Evolutionary conservation across 352 stramenopile genomes (phyloP).

Genomic region (Pythium aquatile): DNA sequence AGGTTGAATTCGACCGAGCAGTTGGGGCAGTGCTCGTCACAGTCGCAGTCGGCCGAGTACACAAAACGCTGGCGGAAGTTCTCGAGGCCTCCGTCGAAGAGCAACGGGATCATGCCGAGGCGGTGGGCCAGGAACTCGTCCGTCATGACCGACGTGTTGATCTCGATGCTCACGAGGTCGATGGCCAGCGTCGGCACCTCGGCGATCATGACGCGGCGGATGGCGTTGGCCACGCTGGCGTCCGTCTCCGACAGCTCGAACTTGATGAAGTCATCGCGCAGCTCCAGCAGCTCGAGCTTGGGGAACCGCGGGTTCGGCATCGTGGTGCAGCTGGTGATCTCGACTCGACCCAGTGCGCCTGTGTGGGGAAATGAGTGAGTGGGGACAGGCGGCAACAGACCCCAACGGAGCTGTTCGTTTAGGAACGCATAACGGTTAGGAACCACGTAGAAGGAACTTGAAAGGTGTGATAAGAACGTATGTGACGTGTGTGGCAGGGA

Average conservation of each 20-base stretch:
- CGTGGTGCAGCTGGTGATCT: not conserved
- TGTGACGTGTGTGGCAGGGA: slow-evolving; percentile 1
- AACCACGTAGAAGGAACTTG: not conserved
- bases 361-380: slow-evolving; percentile 15
- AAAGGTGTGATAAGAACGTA: not conserved
- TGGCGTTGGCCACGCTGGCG: slow-evolving; percentile 95
- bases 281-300: slow-evolving; percentile 93
- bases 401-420: not conserved
- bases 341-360: not conserved
- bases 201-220: slow-evolving; percentile 97
- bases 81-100: slow-evolving; percentile 82
- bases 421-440: slow-evolving; percentile 3
- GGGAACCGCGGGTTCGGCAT: slow-evolving; percentile 90
- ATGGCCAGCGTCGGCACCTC: slow-evolving; percentile 98
- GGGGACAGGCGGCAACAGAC: not conserved
- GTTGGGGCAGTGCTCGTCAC: slow-evolving; percentile 95
- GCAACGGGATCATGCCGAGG: slow-evolving; percentile 96
- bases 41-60: slow-evolving; percentile 89
- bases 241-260: slow-evolving; percentile 98
- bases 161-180: slow-evolving; percentile 97
- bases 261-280: slow-evolving; percentile 95
- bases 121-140: slow-evolving; percentile 99
- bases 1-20: slow-evolving; percentile 97
- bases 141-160: slow-evolving; percentile 97
- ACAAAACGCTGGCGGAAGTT: slow-evolving; percentile 91